Evolutionary conservation across 73 alveolate species (phyloP), one percentile per base, ranked within the genome.

Genomic region (Tetrahymena borealis): DNA sequence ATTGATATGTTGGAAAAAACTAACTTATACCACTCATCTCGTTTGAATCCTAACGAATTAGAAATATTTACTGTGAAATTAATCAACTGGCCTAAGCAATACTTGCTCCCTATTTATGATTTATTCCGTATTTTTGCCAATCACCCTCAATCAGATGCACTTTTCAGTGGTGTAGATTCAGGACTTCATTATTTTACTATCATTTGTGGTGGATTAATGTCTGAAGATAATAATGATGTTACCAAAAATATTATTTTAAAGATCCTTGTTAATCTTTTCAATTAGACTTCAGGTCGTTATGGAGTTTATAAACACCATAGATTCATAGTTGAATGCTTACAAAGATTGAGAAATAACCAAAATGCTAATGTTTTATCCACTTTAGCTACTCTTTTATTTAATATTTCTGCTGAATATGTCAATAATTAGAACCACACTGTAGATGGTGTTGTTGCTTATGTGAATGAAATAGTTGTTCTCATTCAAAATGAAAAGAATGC

Each of bases 61-160:
- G 91, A 95, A 43, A 95, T 96, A 0, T 96, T 98, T 42, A 93
- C 96, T 79, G 94, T 95, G 42, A 97, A 96, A 94, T 92, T 99
- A 79, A 96, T 98, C 11, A 91, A 96, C 40, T 97, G 99, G 99
- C 99, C 98, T 38, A 95, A 94, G 42, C 98, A 98, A 38, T 77
- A 90, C 39, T 94, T 98, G 90, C 96, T 99, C 90, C 99, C 99
- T 32, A 95, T 95, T 90, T 96, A 97, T 91, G 99, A 99, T 90
- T 96, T 98, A 40, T 97, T 97, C 96, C 96, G 99, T 94, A 95
- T 98, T 98, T 97, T 96, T 94, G 91, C 97, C 60, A 92, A 95
- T 91, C 99, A 98, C 91, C 93, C 60, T 93, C 40, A 92, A n/a
- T 38, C 92, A n/a, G 95, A 93, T 39, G 4, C 91, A 16, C 40